Base-by-base conservation (phyloP, 441 rosid species). In the Arabidopsis lyrata region DNA sequence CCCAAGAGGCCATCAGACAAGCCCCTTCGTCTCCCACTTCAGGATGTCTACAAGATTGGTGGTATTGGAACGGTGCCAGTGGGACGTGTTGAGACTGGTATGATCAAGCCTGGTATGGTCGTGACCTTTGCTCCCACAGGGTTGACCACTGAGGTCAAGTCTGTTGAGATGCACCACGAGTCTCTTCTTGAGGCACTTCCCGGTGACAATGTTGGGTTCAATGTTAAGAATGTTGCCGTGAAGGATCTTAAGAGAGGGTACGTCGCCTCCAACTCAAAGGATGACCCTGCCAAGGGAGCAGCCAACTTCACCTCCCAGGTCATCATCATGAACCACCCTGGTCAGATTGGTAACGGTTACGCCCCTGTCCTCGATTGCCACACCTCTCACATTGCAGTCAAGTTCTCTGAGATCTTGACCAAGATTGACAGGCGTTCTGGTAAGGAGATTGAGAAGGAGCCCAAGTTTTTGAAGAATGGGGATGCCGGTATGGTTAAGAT, bases 11-110 rank as follows among this genome's bases (percentile, higher is more conserved):
- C 95, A 35, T 56, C 89, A 6, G 95, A 89, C 83, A 89, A 89
- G 83, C 95, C 95, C 34, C 92, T 89, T 6, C 95, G 90, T 74
- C 92, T 89, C 2, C 95, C 92, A 2, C 95, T 89, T 59, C 92
- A 89, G 83, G 94, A 87, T 39, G 92, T 89, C 29, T 89, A 87
- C 87, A 89, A 87, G 86, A 89, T 89, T 11, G 90, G 94, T 54
- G 91, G 91, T 73, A 87, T 85, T 12, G 91, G 91, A 80, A 85
- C 89, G 67, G 91, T 87, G 10, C 89, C 89, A 7, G 89, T 87
- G 1, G 89, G 91, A 3, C 89, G 86, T 74, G 85, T 83, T 85
- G 10, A 85, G 57, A 85, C 89, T 0, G 92, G 90, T 68, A 3
- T 82, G 48, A 8, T 87, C 38, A 87, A 87, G 84, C 92, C 87